Base-by-base conservation (phyloP, 2,329 filamentous ascomycete species). In the Diaporthe ilicicola region DNA sequence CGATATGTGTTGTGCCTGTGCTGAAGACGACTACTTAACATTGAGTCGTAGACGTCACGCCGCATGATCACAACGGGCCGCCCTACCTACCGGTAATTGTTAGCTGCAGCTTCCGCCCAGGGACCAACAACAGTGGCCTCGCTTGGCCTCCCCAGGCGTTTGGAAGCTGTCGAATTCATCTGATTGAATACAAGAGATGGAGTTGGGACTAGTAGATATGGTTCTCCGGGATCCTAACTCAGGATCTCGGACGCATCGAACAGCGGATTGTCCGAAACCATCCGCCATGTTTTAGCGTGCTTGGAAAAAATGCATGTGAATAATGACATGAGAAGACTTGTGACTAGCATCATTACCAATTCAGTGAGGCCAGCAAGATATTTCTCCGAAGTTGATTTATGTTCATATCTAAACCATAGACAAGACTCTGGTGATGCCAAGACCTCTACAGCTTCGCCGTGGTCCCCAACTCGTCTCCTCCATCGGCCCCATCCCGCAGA, bases 41-140 rank as follows among this genome's bases (percentile, higher is more conserved):
- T 34, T 34, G 32, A 48, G 19, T 62, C 56, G 39, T 61, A 61
- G 56, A 61, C 56, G 56, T 61, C 56, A 61, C 56, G 24, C 9
- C 56, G 39, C 56, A 32, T 29, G 37, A 24, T 15, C 24, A 32
- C 56, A 46, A 61, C 56, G 39, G 24, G 39, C 39, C 56, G 56
- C 19, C 27, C 2, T 46, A 7, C 39, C 32, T n/a, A n/a, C 4
- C 17, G 4, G 42, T 15, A 24, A 46, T 8, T 13, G 12, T 39
- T 12, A 19, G 24, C 9, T 34, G 39, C 39, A 42, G 56, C 42
- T 46, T 22, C 27, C 5, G 27, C 24, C 27, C 19, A 1, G 12
- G 19, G 12, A 32, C 27, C 56, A 34, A 17, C 27, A 59, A 15
- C 17, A 42, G 29, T 3, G 8, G 19, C 6, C 22, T 24, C 12